Evolutionary conservation across 768 basidiomycete species (phyloP), one percentile per base, ranked within the genome.

Genomic region (Hirschioporus abietinus): DNA sequence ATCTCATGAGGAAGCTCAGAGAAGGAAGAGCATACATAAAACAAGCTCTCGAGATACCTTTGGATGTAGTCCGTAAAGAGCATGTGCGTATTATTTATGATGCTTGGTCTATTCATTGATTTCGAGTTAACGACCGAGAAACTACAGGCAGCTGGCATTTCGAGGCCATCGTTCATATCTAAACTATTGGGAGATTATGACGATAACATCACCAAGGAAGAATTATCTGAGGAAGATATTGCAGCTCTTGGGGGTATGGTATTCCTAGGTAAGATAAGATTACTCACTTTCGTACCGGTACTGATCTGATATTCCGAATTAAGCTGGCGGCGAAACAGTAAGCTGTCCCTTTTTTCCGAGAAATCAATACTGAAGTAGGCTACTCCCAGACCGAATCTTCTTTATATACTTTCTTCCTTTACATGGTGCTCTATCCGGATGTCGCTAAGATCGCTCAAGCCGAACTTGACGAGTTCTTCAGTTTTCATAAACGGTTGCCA

Each of bases 401-500:
- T 61, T 8, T 61, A 15, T 25, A 3, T 25, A 25, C 60, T 8
- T 61, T 66, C 30, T 59, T 68, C 8, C 27, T 70, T 18, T 66
- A 68, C 24, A 61, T 61, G 60, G 60, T 61, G 12, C 60, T 25
- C 60, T 61, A 25, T 62, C 76, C 76, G 6, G 70, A 75, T 17
- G 68, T 65, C 24, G 75, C 74, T 63, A 63, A 63, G 23, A 70
- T 71, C 27, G 74, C 72, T 0, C 71, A 72, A 36, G 65, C 65
- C 36, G 76, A 77, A 64, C 65, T 77, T 30, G 73, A 77, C 57
- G 58, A 61, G 1, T 69, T 73, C 20, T 66, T 74, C 4, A 72
- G 74, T 26, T n/a, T 23, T 12, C 66, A 68, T 23, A 52, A 52
- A 52, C 70, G 75, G 0, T 36, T 76, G 9, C 71, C 73, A 4